Base-by-base conservation (phyloP, 2,329 filamentous ascomycete species). In the Paecilomyces variotii region DNA sequence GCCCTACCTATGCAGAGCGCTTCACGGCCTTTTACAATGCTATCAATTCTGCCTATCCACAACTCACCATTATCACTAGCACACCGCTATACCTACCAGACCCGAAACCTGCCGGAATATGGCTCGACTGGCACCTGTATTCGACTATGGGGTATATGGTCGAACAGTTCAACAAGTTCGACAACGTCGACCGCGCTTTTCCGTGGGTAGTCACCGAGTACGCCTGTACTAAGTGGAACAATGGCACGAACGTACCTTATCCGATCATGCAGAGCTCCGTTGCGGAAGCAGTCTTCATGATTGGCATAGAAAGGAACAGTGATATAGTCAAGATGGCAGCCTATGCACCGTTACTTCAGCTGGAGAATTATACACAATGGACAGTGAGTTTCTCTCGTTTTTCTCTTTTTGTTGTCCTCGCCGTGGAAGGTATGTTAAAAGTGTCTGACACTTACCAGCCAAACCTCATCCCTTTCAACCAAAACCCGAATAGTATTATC, bases 231-330 rank as follows among this genome's bases (percentile, higher is more conserved):
- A 54, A 51, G 32, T 49, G 24, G 51, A 34, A 55, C n/a, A 32
- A 19, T 39, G 53, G 53, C 30, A 28, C 14, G 14, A 26, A 51
- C 14, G 51, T 51, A 26, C 26, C 19, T 26, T 52, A 57, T 28
- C 49, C 45, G 25, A 45, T 63, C 32, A 66, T 73, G 64, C 68
- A 68, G 54, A 84, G 84, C 19, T 78, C 81, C 34, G 84, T 88
- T 6, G 82, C 81, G 12, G 86, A 89, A 69, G 85, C 84, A 9
- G 78, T 88, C 9, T 85, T 82, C 56, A 78, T 88, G 57, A 82
- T 88, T 60, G 83, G 85, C 1, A 63, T 72, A 55, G 70, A 74
- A 60, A 63, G 72, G 25, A 76, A 76, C 58, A 71, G 71, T 2
- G 70, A 76, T 54, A 65, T 73, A 2, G 69, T 76, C 2, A 67